Evolutionary conservation across 2,329 filamentous ascomycete genomes (phyloP), one percentile per base, ranked within the genome.

Genomic region (Talaromyces sp.): DNA sequence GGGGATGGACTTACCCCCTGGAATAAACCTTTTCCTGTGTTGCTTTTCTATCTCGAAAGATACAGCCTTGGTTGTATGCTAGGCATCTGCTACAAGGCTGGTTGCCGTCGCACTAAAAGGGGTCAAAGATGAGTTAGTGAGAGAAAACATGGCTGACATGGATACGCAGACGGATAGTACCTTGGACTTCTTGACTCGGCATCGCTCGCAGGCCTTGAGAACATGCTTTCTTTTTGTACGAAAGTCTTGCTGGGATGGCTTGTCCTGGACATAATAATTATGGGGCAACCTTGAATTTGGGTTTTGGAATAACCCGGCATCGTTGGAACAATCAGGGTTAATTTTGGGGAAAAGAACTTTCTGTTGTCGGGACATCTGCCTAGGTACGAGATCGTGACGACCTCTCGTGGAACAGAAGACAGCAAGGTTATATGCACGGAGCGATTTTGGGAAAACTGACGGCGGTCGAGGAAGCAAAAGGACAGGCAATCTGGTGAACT

Each of bases 111-210:
- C 76, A 78, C 76, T 78, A 60, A 9, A n/a, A 46, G 17, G 43
- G 56, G 60, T 62, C 32, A 41, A 41, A 24, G n/a, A 52, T 52
- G 49, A 52, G 26, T 27, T 10, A 52, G 17, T 27, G 3, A 51
- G 17, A 29, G 26, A 52, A 29, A 24, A 17, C 13, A 52, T 8
- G 1, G 11, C 8, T 27, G 4, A 27, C 14, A 52, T 14, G 13
- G 10, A 50, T 13, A 27, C 24, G 49, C 24, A 31, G 49, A 17
- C 26, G 49, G 24, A 17, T 17, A 66, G 61, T 62, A 77, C 76
- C 71, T 78, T 78, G 60, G 76, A 77, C 65, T 78, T 78, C 64
- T 78, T 78, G 51, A 78, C 74, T 58, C 76, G 73, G 65, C 76
- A 78, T n/a, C 75, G 75, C 69, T 78, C 76, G 62, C 76, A 78